Conservation (phyloP, 169 alveolate species). For the Plasmodium coatneyi region DNA sequence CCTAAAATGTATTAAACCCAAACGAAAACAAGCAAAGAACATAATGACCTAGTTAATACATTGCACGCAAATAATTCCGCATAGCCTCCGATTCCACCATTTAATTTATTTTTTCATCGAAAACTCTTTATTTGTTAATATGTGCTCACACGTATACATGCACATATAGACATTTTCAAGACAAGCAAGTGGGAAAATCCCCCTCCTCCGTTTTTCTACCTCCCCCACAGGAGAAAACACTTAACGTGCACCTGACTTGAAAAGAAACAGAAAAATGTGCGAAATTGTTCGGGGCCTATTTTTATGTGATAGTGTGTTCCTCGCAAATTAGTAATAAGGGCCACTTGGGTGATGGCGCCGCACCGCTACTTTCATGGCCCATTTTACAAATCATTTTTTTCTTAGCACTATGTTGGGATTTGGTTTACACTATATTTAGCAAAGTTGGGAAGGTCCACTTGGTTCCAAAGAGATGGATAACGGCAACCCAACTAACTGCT, state of each 20-base stretch:
- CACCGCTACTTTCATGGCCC: neutral
- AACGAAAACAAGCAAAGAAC: neutral
- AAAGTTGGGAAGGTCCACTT: neutral
- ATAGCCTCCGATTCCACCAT: neutral
- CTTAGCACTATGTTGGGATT: neutral
- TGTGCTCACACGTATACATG: constrained; percentile 9
- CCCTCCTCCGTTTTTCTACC: neutral
- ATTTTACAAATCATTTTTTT: neutral
- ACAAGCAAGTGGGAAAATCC: constrained; percentile 3
- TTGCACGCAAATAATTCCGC: neutral
- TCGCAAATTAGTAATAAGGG: neutral
- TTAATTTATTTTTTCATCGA: constrained; percentile 47
- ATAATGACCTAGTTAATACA: neutral
- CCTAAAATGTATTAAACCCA: constrained; percentile 4
- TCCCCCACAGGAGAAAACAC: neutral
- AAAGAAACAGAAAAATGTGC: neutral
- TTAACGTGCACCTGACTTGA: neutral
- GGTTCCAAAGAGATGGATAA: neutral
- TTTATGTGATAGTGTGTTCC: neutral
- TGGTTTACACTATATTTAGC: neutral
- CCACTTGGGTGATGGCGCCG: neutral
- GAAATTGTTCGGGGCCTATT: neutral
- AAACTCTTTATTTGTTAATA: constrained; percentile 4
- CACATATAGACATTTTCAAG: neutral
- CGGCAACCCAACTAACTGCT: neutral